These are phyloP conservation scores for Naganishia sp. DNA, from an alignment of 1,284 basidiomycete species.

Conservation along the genomic window DNA sequence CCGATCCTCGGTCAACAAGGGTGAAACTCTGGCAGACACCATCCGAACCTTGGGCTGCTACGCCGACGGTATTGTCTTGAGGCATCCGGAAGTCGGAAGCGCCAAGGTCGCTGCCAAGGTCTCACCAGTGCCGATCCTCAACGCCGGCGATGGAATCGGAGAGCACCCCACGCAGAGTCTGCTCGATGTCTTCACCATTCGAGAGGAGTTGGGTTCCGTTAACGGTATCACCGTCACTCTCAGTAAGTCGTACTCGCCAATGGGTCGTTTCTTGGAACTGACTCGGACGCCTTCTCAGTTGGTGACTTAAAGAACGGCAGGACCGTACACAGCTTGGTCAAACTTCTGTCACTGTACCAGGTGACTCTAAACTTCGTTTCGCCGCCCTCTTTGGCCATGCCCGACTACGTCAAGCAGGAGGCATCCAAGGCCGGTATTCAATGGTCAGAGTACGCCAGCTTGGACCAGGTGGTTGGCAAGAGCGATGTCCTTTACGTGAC, in stretches of 20 bases:
- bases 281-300: constrained; percentile 54
- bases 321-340: constrained; percentile 94
- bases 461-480: constrained; percentile 77
- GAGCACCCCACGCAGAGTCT: constrained; percentile 97
- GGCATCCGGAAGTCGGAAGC: constrained; percentile 91
- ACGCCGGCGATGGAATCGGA: constrained; percentile 95
- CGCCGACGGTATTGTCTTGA: constrained; percentile 89
- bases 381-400: constrained; percentile 88
- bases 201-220: constrained; percentile 95
- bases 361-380: constrained; percentile 96
- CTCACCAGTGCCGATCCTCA: constrained; percentile 92
- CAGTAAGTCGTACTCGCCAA: constrained; percentile 44
- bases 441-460: constrained; percentile 76
- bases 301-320: constrained; percentile 98
- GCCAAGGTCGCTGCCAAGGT: constrained; percentile 88
- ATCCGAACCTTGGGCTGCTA: constrained; percentile 95
- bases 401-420: constrained; percentile 76
- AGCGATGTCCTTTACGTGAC: constrained; percentile 99
- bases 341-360: constrained; percentile 83
- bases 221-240: constrained; percentile 94
- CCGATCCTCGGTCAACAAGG: constrained; percentile 87
- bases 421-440: constrained; percentile 79
- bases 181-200: constrained; percentile 95
- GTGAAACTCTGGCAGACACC: constrained; percentile 91
- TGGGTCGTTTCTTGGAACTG: background rate